Evolutionary conservation across 179 eudicot genomes (phyloP), one percentile per base, ranked within the genome.

Genomic region (Silene coronaria): DNA sequence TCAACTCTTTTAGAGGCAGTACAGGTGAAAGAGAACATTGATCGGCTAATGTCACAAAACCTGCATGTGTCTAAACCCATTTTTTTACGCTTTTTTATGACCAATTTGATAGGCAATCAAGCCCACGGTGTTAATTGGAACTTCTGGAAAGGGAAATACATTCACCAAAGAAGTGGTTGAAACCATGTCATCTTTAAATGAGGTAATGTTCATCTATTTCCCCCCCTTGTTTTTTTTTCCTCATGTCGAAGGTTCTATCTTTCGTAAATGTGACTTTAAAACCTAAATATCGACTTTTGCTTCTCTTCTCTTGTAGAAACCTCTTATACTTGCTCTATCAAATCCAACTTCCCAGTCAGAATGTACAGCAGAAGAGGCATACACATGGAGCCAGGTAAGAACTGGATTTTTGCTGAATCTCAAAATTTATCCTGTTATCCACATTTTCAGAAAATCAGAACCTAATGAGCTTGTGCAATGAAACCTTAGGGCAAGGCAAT

Each of bases 101-200:
- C 23, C 60, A 10, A 17, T 17, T 51, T 53, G 14, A 63, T 79
- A 91, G 97, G 85, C 88, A 66, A 83, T 91, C 77, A 91, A 85
- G 79, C 95, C 97, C 30, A 86, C 97, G 10, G 91, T 84, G 42
- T 61, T 91, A 74, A 91, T 91, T 45, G 97, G 95, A 65, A 80
- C 97, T 74, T 90, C 97, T 70, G 97, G 97, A 70, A 88, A 84
- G 58, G 97, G 97, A 77, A 82, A 74, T 82, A 79, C 86, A 63
- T 91, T 91, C 75, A 91, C 93, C 34, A 88, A 89, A 81, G 97
- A 89, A 79, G 94, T 91, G 66, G 82, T 91, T 21, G 95, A 91
- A 80, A 87, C 95, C 75, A 90, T 91, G 95, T 85, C 92, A 26
- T 73, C 88, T 73, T 62, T 84, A 23, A 90, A 88, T 66, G 77